A percentile compares a stretch with the other conserved stretches of the same genome.
phyloP scores from a whole-genome alignment of 1,139 yeast genomes.

The Lodderomyces parapsilosis region DNA sequence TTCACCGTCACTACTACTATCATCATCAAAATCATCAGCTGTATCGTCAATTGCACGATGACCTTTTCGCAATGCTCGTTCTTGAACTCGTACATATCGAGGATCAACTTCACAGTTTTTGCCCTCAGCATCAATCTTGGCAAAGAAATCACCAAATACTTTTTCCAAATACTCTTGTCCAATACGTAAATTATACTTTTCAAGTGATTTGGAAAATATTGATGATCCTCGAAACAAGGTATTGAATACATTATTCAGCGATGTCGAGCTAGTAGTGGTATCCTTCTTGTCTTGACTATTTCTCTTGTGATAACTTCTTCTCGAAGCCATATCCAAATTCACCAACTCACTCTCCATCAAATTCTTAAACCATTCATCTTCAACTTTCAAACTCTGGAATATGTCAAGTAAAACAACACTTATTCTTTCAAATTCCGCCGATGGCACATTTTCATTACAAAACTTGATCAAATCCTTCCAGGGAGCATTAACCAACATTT shows the following conservation, averaged over 20 bases:
- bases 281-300: conserved; percentile 17
- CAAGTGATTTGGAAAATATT: conserved; percentile 76
- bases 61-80: conserved; percentile 32
- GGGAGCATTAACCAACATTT: conserved; percentile 51
- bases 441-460: conserved; percentile 40
- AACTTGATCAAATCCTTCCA: conserved; percentile 50
- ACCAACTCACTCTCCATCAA: conserved; percentile 65
- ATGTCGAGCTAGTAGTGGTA: conserved; percentile 12
- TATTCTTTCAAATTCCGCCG: conserved; percentile 52
- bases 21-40: conserved; percentile 23
- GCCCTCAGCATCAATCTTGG: conserved; percentile 49
- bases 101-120: conserved; percentile 78
- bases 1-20: conserved; percentile 25
- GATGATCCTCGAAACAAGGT: conserved; percentile 86
- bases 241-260: conserved; percentile 54
- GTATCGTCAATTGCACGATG: conserved; percentile 21
- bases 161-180: conserved; percentile 79
- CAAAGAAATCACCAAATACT: conserved; percentile 68
- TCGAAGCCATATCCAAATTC: conserved; percentile 45
- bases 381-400: conserved; percentile 62
- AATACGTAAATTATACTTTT: conserved; percentile 68
- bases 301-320: conserved; percentile 35
- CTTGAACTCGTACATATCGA: conserved; percentile 44
- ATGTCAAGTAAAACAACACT: conserved; percentile 60
- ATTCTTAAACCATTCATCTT: conserved; percentile 66